Base-by-base conservation (phyloP, 2,329 filamentous ascomycete species). In the Cadophora malorum region DNA sequence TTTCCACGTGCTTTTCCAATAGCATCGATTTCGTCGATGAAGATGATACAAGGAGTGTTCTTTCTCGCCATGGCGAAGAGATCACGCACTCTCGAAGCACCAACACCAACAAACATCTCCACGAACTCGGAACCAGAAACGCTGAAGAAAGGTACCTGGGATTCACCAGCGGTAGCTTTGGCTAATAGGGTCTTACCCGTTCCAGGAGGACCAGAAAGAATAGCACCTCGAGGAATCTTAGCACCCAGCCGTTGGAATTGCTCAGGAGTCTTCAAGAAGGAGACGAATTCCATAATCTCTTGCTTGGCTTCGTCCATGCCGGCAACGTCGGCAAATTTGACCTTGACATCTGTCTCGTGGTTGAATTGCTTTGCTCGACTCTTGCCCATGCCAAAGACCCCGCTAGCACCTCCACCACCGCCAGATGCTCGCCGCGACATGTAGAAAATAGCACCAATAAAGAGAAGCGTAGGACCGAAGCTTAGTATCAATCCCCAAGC, bases 91-190 rank as follows among this genome's bases (percentile, higher is more conserved):
- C 96, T 89, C 35, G 95, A 98, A 23, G 96, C 93, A 80, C 96
- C 96, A 69, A 99, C 96, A 88, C 96, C 96, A 63, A 99, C 96
- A 78, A 99, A 99, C 95, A 99, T 99, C 82, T 99, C 96, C 38
- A 99, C 95, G 78, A 99, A 99, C 79, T 99, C 96, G 60, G 96
- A 99, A 78, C 96, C 96, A 79, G 94, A 97, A 75, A 99, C 96
- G 76, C 93, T 97, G 86, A 94, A 99, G 86, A 99, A 99, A 0
- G 96, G 96, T 38, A 99, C 96, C 53, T 92, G 91, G 31, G 96
- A 97, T 82, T 99, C 96, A 78, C 96, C 96, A 62, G 96, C 96
- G 10, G 96, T 99, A 16, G 96, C 96, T 83, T 99, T 99, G 71
- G 96, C 96, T 56, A 99, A 88, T 70, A 99, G 83, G 2, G 96